phyloP scores from a whole-genome alignment of 306 rosid species.

The Vachellia collinsii region DNA sequence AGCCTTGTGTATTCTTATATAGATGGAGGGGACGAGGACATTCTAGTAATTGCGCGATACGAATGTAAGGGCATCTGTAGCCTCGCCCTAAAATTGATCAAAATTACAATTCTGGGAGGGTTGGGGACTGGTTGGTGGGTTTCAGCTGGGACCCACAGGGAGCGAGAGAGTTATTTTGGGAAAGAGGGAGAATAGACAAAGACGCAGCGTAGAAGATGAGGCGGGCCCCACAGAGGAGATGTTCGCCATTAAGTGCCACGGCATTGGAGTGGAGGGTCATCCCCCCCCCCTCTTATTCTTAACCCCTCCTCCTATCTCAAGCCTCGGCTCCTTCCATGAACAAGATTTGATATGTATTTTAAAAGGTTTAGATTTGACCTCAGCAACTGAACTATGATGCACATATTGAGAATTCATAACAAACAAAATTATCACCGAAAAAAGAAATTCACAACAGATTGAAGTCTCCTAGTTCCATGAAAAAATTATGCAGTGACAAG shows the following conservation, averaged over 20 bases:
- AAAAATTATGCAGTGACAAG: too few relatives aligned
- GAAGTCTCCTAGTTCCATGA: too few relatives aligned
- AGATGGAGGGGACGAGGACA: slow-evolving; percentile 40
- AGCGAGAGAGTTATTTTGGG: background rate
- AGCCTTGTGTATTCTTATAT: slow-evolving; percentile 36
- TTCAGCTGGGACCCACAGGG: slow-evolving; percentile 31
- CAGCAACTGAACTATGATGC: too few relatives aligned
- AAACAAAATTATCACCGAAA: too few relatives aligned
- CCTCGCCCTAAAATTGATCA: slow-evolving; percentile 29
- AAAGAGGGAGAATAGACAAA: background rate
- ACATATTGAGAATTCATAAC: too few relatives aligned
- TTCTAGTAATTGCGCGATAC: background rate
- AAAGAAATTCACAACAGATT: too few relatives aligned
- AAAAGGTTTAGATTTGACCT: too few relatives aligned
- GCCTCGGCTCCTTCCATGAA: too few relatives aligned
- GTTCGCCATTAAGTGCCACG: slow-evolving; percentile 22
- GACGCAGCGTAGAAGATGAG: background rate
- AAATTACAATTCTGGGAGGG: background rate
- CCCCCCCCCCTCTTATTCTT: too few relatives aligned
- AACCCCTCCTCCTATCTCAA: too few relatives aligned
- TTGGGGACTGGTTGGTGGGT: background rate
- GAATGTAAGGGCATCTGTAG: slow-evolving; percentile 6
- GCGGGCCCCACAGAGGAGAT: slow-evolving; percentile 4
- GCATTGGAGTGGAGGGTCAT: background rate
- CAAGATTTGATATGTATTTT: too few relatives aligned